These are phyloP conservation scores for Calvatia gigantea DNA, from an alignment of 768 basidiomycete genomes.

Conservation along the genomic window DNA sequence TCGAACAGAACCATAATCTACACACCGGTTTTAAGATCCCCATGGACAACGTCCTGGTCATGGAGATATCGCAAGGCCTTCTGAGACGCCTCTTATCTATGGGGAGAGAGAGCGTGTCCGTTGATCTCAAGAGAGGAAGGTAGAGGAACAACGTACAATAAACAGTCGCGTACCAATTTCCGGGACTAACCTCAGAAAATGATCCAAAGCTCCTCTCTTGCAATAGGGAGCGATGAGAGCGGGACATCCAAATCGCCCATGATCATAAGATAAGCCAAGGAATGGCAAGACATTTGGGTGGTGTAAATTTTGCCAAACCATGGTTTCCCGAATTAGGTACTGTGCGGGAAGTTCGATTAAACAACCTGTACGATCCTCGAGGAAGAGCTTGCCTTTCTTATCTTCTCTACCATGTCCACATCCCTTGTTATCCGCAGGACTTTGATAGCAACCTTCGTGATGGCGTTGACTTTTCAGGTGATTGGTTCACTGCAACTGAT, in stretches of 20 bases:
- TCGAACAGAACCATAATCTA: not conserved
- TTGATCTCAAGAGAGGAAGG: not conserved
- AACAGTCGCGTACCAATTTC: slow-evolving; percentile 2
- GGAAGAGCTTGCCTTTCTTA: not conserved
- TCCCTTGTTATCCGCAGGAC: slow-evolving; percentile 11
- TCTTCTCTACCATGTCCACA: not conserved
- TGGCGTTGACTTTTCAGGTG: too few species aligned
- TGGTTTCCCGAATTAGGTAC: slow-evolving; percentile 16
- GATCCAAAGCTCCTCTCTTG: slow-evolving; percentile 2
- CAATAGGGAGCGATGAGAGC: slow-evolving; percentile 16
- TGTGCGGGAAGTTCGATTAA: not conserved
- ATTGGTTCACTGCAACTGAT: too few species aligned
- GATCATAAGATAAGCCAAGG: slow-evolving; percentile 8
- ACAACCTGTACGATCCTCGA: not conserved
- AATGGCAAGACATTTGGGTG: slow-evolving; percentile 17
- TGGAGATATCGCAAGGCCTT: slow-evolving; percentile 18
- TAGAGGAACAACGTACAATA: slow-evolving; percentile 6
- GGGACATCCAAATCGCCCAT: not conserved
- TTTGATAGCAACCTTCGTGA: slow-evolving; percentile 19
- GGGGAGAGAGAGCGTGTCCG: not conserved
- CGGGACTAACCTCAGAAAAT: slow-evolving; percentile 12
- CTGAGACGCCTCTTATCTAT: slow-evolving; percentile 15
- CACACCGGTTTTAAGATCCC: slow-evolving; percentile 18
- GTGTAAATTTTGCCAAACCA: slow-evolving; percentile 14
- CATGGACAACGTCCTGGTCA: slow-evolving; percentile 14